Evolutionary conservation across 2,329 filamentous ascomycete genomes (phyloP), one percentile per base, ranked within the genome.

Genomic region (Aspergillus cejpii): DNA sequence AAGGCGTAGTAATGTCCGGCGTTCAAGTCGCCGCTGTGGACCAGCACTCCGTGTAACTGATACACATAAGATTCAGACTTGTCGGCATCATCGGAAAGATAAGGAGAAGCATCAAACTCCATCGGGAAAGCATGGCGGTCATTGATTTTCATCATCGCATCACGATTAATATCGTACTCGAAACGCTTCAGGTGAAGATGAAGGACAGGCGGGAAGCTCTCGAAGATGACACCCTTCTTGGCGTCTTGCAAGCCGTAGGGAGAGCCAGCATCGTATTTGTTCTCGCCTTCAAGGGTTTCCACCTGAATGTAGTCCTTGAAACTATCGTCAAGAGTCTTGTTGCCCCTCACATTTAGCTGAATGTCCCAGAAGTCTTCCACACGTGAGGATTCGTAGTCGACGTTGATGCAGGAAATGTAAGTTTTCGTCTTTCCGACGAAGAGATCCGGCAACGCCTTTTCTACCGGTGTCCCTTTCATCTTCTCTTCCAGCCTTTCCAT

Each of bases 351-450:
- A 55, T 97, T 98, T 56, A 98, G 79, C 65, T 98, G 92, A 48
- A 98, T 87, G 64, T 98, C 92, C 92, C 92, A 98, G 66, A 96
- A 98, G 58, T 98, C 94, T 67, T 98, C 92, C 54, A 92, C 81
- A 50, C 91, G 81, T 50, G 90, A 95, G 17, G 89, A 96, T 71
- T 97, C 91, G 71, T 95, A 98, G 59, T 94, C 84, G 50, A 98
- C 94, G 65, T 98, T 92, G 65, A 98, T 96, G 72, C 94, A 98
- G 17, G 87, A 94, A 53, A 98, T 94, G 67, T 97, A 98, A 0
- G 92, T 98, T 73, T 97, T 97, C 67, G 94, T 90, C 70, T 97
- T 97, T 45, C 92, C 94, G 47, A 92, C 90, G 60, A 98, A 97
- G 73, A 98, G 85, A 50, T 86, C 82, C 1, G 90, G 83, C 6